phyloP scores from a whole-genome alignment of 495 filamentous ascomycete genomes.

The Terfezia claveryi region DNA sequence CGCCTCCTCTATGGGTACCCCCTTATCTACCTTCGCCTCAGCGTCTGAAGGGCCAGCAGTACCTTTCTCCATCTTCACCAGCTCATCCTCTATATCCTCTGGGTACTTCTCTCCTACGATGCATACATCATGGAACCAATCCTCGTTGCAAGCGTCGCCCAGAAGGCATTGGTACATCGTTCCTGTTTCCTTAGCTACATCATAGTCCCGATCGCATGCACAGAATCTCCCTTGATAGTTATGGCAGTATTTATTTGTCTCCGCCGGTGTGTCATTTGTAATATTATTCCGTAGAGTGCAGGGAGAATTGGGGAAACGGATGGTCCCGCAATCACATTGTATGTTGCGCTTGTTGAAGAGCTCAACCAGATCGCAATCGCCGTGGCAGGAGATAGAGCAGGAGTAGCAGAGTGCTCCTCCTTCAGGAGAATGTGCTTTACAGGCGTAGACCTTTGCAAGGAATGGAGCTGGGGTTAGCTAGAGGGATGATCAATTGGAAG shows the following conservation, averaged over 20 bases:
- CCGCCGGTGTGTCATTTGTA: constrained; percentile 48
- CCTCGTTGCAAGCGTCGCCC: constrained; percentile 73
- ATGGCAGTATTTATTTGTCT: constrained; percentile 73
- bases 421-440: background rate
- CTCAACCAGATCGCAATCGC: constrained; percentile 84
- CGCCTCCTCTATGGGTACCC: constrained; percentile 3
- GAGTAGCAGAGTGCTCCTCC: constrained; percentile 76
- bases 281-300: constrained; percentile 61
- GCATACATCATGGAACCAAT: constrained; percentile 98
- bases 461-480: constrained; percentile 63
- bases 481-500: constrained; percentile 31
- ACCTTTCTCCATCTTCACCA: background rate
- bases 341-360: constrained; percentile 91
- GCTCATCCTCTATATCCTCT: constrained; percentile 4
- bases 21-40: constrained; percentile 8
- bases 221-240: constrained; percentile 91
- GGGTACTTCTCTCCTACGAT: constrained; percentile 44
- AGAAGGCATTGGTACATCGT: constrained; percentile 99
- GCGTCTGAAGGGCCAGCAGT: constrained; percentile 15
- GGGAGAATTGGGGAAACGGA: constrained; percentile 34
- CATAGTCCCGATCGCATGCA: constrained; percentile 67
- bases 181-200: constrained; percentile 65
- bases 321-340: constrained; percentile 90
- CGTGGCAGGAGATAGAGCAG: constrained; percentile 90
- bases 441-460: constrained; percentile 23